These are phyloP conservation scores for Penicillium angulare DNA, from an alignment of 495 filamentous ascomycete genomes.

Conservation along the genomic window DNA sequence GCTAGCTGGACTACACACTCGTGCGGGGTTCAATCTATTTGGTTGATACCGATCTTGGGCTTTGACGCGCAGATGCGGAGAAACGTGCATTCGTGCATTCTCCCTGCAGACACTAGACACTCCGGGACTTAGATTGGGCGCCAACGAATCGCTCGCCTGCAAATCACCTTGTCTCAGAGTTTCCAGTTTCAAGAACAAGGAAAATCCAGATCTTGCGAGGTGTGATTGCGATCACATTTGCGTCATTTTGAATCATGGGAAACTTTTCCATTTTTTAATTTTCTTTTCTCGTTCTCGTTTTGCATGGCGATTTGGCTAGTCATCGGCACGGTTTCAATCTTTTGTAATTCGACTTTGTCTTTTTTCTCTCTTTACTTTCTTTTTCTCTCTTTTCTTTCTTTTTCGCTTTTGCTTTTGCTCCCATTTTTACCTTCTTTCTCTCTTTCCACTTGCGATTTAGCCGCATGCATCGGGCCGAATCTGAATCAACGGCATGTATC, in stretches of 20 bases:
- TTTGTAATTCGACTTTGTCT: conserved; percentile 17
- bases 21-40: conserved; percentile 18
- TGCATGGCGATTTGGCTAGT: conserved; percentile 17
- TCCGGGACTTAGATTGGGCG: conserved; percentile 16
- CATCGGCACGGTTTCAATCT: conserved; percentile 14
- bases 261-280: conserved; percentile 11
- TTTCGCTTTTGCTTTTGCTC: no score
- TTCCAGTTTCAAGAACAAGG: no score
- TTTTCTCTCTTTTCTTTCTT: conserved; percentile 16
- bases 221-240: conserved; percentile 10
- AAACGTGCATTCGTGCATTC: conserved; percentile 3
- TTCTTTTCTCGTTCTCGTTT: conserved; percentile 12
- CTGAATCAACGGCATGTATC: conserved; percentile 42
- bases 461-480: conserved; percentile 25
- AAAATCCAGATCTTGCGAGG: conserved; percentile 3
- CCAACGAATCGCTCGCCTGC: neutral
- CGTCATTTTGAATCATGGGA: conserved; percentile 7
- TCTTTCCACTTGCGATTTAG: conserved; percentile 14
- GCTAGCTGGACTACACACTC: neutral
- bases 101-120: neutral
- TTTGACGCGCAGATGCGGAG: conserved; percentile 27
- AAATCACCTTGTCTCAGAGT: no score
- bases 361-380: conserved; percentile 5
- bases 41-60: conserved; percentile 4
- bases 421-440: conserved; percentile 3